Evolutionary conservation across 306 rosid genomes (phyloP).

Genomic region (Amphicarpaea edgeworthii): DNA sequence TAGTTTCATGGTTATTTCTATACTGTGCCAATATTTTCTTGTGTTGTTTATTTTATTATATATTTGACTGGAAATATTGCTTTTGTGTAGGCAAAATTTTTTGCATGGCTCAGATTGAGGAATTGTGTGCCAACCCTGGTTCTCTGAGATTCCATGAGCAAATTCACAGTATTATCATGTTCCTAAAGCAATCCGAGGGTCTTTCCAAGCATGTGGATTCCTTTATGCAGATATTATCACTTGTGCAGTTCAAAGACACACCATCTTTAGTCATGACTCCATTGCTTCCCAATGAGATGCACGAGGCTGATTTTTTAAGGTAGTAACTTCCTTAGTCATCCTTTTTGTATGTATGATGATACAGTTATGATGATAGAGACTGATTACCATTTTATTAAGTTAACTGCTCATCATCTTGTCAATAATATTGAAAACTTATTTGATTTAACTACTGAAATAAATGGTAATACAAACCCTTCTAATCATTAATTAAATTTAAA

Average conservation of each 20-base stretch:
- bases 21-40: background rate
- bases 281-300: constrained; percentile 78
- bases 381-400: constrained; percentile 27
- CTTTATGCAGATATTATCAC: constrained; percentile 91
- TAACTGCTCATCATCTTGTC: constrained; percentile 8
- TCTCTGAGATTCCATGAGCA: constrained; percentile 67
- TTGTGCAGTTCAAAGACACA: constrained; percentile 75
- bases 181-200: constrained; percentile 86
- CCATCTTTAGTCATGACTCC: constrained; percentile 73
- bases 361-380: background rate
- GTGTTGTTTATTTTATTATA: background rate
- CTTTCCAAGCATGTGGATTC: constrained; percentile 91
- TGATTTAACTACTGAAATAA: constrained; percentile 17
- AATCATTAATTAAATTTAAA: constrained; percentile 11
- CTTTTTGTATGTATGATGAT: constrained; percentile 29
- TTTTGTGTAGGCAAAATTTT: constrained; percentile 74
- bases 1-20: constrained; percentile 9
- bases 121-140: constrained; percentile 70
- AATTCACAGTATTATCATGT: constrained; percentile 75
- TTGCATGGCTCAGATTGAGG: constrained; percentile 86
- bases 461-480: constrained; percentile 23
- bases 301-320: constrained; percentile 78
- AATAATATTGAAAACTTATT: constrained; percentile 11
- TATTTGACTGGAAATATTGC: constrained; percentile 28
- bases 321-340: constrained; percentile 43